Percentiles rank a stretch among this genome's conserved stretches.
Evolutionary conservation across 805 yeast species (phyloP).

Genomic region (Teunomyces cretensis): DNA sequence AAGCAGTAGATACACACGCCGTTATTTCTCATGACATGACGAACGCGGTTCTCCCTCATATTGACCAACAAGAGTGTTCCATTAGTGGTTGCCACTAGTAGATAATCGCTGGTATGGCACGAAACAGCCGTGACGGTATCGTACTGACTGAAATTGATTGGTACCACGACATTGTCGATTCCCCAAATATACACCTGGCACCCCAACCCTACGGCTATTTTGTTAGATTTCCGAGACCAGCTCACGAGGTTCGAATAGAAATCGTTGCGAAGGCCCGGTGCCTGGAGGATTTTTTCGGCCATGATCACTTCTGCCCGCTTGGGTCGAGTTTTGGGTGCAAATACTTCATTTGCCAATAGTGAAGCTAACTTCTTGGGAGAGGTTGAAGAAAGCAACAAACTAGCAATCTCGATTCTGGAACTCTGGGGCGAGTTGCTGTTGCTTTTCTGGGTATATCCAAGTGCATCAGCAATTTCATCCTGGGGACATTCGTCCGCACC

Average conservation of each 20-base stretch:
- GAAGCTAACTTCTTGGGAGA: slow-evolving; percentile 11
- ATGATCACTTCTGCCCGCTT: slow-evolving; percentile 6
- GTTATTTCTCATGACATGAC: slow-evolving; percentile 15
- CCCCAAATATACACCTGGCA: slow-evolving; percentile 63
- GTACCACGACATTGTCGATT: slow-evolving; percentile 41
- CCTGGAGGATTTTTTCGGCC: slow-evolving; percentile 30
- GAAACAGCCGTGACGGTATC: slow-evolving; percentile 59
- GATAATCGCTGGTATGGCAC: slow-evolving; percentile 46
- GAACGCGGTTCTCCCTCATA: slow-evolving; percentile 24
- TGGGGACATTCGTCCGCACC: slow-evolving; percentile 19
- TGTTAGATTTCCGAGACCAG: slow-evolving; percentile 57
- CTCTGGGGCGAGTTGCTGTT: neutral
- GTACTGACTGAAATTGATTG: slow-evolving; percentile 42
- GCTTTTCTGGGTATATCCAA: slow-evolving; percentile 34
- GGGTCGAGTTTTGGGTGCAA: neutral
- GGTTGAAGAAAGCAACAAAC: slow-evolving; percentile 13
- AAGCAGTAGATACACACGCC: slow-evolving; percentile 54
- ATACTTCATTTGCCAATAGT: slow-evolving; percentile 7
- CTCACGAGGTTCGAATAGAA: slow-evolving; percentile 73
- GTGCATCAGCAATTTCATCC: slow-evolving; percentile 48
- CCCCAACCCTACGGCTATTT: slow-evolving; percentile 68
- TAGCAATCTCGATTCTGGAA: slow-evolving; percentile 12
- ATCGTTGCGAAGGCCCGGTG: slow-evolving; percentile 73
- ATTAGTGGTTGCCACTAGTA: slow-evolving; percentile 57
- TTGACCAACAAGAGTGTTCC: slow-evolving; percentile 54